Base-by-base conservation (phyloP, 148 eudicot genomes). In the Drosera capensis region DNA sequence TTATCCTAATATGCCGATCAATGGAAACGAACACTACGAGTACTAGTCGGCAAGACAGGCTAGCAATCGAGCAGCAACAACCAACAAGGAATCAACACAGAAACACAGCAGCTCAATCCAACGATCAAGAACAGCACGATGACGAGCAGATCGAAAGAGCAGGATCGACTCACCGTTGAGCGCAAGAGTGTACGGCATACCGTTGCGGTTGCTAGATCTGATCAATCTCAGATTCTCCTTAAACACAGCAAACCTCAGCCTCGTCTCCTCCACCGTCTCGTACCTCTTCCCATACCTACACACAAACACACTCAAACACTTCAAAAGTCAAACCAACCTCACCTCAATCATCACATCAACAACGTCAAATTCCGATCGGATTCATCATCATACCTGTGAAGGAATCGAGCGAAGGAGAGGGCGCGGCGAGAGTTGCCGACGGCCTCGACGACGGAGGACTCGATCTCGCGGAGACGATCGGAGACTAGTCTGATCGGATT, bases 271-370 rank as follows among this genome's bases (percentile, higher is more conserved):
- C 35, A 44, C 65, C 6, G 67, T 62, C 52, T 74, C 86, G 15
- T 92, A 92, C 63, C 62, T 85, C 75, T 85, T 90, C 44, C 83
- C 88, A 47, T 71, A 79, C 79, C 99, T 92, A 42, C 31, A 90
- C 31, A 22, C 13, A 9, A 42, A 25, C 30, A 37, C 23, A 44
- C 8, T 7, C 15, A 8, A 52, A 40, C 80, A 48, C 2, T 17
- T 7, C 38, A 22, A 6, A n/a, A 40, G 0, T 24, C 30, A 41
- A 14, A 5, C 17, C 7, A 30, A 26, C 26, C 11, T 29, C 36
- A 55, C 14, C 8, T 11, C 28, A 1, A 2, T 7, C 52, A 48
- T 19, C 17, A 31, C 24, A 49, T 11, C 22, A 14, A 44, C 3
- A 17, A 21, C 12, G 2, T 1, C 2, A 1, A 16, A 34, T 11